phyloP scores from a whole-genome alignment of 208 protist genomes.

The Jaenimonas drosophilae region DNA sequence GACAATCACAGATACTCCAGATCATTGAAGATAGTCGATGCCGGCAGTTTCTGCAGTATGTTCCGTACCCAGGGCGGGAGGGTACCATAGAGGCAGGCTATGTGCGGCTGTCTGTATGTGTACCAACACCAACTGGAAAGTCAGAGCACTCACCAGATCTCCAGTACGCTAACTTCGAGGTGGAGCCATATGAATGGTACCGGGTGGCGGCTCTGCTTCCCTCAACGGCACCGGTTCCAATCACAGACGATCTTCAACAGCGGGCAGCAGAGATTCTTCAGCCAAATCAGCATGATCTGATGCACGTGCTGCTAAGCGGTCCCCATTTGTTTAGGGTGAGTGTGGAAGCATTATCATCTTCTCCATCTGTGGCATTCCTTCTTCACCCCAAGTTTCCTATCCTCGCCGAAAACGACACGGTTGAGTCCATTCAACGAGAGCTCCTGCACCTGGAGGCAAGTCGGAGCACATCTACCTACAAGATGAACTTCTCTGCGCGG shows the following conservation, averaged over 20 bases:
- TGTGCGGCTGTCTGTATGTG: not conserved
- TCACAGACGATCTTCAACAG: too few species aligned
- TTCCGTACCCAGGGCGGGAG: too few species aligned
- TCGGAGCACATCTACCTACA: slow-evolving; percentile 6
- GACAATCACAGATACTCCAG: not conserved
- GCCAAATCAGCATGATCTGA: slow-evolving; percentile 21
- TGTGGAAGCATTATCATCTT: too few species aligned
- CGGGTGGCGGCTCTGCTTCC: slow-evolving; percentile 67
- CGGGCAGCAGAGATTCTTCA: slow-evolving; percentile 35
- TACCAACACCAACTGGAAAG: too few species aligned
- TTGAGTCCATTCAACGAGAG: not conserved
- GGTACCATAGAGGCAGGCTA: slow-evolving; percentile 1
- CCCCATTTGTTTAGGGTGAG: slow-evolving; percentile 41
- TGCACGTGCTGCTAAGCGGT: slow-evolving; percentile 66
- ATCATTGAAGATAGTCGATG: not conserved
- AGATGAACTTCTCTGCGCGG: slow-evolving; percentile 12
- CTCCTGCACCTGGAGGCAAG: slow-evolving; percentile 5
- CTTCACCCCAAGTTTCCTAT: slow-evolving; percentile 7
- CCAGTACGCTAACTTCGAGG: slow-evolving; percentile 19
- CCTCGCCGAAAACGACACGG: not conserved
- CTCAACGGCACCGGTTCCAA: slow-evolving; percentile 12
- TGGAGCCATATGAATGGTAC: slow-evolving; percentile 72
- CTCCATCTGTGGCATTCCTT: slow-evolving; percentile 20
- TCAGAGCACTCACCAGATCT: not conserved
- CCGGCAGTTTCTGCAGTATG: too few species aligned